These are phyloP conservation scores for Paxillus ammoniavirescens DNA, from an alignment of 768 basidiomycete species.

Conservation along the genomic window DNA sequence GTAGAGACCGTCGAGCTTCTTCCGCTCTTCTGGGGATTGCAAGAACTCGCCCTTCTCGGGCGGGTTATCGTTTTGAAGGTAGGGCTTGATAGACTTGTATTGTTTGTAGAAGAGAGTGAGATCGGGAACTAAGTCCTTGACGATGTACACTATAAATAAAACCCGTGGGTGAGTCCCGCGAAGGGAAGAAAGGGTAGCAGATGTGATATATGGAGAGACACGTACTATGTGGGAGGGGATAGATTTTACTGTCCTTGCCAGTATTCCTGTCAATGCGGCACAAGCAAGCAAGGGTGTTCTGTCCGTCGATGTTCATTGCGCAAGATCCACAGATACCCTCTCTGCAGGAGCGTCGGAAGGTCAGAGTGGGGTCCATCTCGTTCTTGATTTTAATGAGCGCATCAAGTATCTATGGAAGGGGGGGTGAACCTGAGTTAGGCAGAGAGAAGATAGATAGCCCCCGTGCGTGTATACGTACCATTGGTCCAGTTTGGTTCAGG, in stretches of 20 bases:
- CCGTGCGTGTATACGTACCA: slow-evolving; percentile 49
- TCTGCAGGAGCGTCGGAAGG: slow-evolving; percentile 90
- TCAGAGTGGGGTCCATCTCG: slow-evolving; percentile 93
- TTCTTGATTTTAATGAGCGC: slow-evolving; percentile 99
- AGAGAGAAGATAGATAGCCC: background rate
- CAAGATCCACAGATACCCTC: slow-evolving; percentile 98
- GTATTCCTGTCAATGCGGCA: slow-evolving; percentile 86
- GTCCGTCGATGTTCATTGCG: slow-evolving; percentile 98
- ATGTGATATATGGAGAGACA: slow-evolving; percentile 10
- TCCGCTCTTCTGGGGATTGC: slow-evolving; percentile 87
- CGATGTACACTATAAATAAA: slow-evolving; percentile 83
- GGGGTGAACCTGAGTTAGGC: background rate
- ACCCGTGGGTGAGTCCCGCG: background rate
- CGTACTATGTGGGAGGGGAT: slow-evolving; percentile 96
- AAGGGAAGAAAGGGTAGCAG: background rate
- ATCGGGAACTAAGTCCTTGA: slow-evolving; percentile 97
- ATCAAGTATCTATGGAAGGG: slow-evolving; percentile 63
- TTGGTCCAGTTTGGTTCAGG: slow-evolving; percentile 92
- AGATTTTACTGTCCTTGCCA: slow-evolving; percentile 84
- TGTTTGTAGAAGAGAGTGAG: slow-evolving; percentile 96
- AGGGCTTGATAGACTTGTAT: slow-evolving; percentile 99
- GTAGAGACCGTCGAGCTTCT: slow-evolving; percentile 96
- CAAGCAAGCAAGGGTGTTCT: slow-evolving; percentile 96
- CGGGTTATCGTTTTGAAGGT: slow-evolving; percentile 89
- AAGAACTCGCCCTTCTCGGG: slow-evolving; percentile 84